These are phyloP conservation scores for Rugosomyces carneus DNA, from an alignment of 1,284 basidiomycete genomes.

Conservation along the genomic window DNA sequence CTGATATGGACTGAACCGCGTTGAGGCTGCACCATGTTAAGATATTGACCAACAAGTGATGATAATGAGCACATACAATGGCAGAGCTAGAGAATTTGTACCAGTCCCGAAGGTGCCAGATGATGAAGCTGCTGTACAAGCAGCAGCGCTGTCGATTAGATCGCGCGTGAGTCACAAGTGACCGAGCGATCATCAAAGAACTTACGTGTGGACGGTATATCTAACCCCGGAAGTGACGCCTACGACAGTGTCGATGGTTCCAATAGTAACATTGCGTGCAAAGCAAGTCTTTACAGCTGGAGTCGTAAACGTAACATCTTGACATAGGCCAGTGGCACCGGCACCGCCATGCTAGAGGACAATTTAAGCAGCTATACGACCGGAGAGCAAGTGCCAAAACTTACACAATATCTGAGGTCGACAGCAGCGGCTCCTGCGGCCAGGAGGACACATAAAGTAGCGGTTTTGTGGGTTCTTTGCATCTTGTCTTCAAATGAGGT, in stretches of 20 bases:
- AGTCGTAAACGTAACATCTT: conserved; percentile 4
- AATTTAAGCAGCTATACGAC: background rate
- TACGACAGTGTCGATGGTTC: conserved; percentile 7
- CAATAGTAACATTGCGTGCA: conserved; percentile 1
- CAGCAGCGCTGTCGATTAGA: background rate
- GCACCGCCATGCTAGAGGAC: conserved; percentile 4
- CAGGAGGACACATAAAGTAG: conserved; percentile 2
- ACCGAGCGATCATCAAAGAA: background rate
- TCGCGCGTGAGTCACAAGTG: background rate
- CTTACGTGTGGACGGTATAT: conserved; percentile 8
- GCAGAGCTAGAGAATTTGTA: conserved; percentile 3
- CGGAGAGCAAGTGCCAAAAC: background rate
- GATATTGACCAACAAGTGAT: background rate
- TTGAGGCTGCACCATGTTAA: conserved; percentile 2
- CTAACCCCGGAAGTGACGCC: conserved; percentile 6
- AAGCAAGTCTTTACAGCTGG: conserved; percentile 3
- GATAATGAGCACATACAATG: conserved; percentile 3
- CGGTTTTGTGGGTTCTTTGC: conserved; percentile 4
- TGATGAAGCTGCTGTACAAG: conserved; percentile 6
- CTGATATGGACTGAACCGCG: conserved; percentile 5
- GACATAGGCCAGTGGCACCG: conserved; percentile 4
- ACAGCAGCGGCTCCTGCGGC: conserved; percentile 4
- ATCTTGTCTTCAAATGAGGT: background rate
- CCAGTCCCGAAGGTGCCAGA: conserved; percentile 3
- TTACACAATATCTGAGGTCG: conserved; percentile 9